phyloP scores from a whole-genome alignment of 345 rosid species.

The Salix dunnii region DNA sequence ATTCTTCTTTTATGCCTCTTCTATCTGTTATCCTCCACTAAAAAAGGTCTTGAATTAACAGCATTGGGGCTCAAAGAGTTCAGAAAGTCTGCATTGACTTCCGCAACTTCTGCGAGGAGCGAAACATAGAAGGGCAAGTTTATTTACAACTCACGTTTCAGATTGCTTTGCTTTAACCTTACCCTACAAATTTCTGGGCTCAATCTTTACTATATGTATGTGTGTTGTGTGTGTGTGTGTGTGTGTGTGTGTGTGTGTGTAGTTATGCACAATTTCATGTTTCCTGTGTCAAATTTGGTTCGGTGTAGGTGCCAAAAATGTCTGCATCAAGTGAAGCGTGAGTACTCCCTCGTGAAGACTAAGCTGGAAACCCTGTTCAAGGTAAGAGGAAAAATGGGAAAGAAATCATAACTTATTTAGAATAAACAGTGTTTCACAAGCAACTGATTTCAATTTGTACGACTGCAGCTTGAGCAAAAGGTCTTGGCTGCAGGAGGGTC shows the following conservation, averaged over 20 bases:
- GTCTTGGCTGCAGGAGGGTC: conserved; percentile 47
- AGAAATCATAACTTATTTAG: not conserved
- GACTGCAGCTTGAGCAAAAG: conserved; percentile 53
- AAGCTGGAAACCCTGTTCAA: conserved; percentile 60
- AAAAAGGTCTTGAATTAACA: conserved; percentile 22
- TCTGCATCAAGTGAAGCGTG: conserved; percentile 55
- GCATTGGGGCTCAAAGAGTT: conserved; percentile 62
- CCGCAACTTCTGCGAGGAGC: conserved; percentile 44
- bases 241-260: no score
- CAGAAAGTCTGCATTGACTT: conserved; percentile 45
- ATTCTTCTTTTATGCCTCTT: not conserved
- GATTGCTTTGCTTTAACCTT: not conserved
- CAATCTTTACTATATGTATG: not conserved
- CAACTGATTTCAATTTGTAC: not conserved
- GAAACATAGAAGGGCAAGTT: conserved; percentile 47
- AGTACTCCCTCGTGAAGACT: conserved; percentile 47
- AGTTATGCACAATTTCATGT: not conserved
- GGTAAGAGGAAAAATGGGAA: conserved; percentile 23
- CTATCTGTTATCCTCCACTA: not conserved
- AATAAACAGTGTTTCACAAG: not conserved
- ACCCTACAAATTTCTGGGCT: not conserved
- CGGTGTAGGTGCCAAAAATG: conserved; percentile 50
- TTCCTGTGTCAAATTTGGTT: conserved; percentile 7
- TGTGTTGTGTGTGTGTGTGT: no score
- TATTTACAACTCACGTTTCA: not conserved